A percentile compares a stretch with the other conserved stretches of the same genome.
These are phyloP conservation scores for Coemansia furcata DNA, from an alignment of 192 early-diverging fungal species.

Conservation along the genomic window DNA sequence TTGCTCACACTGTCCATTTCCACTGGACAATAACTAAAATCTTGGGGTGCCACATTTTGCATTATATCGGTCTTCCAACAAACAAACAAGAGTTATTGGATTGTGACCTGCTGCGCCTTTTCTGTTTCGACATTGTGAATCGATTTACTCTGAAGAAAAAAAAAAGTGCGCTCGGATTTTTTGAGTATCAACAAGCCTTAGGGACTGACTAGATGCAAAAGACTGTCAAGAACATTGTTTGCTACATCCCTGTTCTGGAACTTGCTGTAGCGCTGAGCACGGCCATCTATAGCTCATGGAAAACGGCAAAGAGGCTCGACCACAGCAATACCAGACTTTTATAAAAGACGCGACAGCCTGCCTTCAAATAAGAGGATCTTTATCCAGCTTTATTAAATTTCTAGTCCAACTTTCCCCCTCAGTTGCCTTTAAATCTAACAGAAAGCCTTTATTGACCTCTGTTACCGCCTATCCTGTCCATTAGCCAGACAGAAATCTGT, in stretches of 20 bases:
- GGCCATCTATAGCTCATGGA: background rate
- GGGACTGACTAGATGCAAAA: background rate
- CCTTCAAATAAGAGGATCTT: background rate
- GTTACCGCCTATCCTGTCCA: background rate
- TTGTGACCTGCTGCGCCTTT: background rate
- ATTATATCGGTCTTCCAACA: background rate
- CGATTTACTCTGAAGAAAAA: background rate
- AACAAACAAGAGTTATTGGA: background rate
- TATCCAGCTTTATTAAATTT: constrained; percentile 13
- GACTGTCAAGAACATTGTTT: background rate
- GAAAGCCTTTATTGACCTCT: background rate
- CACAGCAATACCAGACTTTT: background rate
- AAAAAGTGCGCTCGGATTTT: background rate
- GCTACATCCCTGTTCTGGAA: background rate
- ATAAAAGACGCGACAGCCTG: background rate
- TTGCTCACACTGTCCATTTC: background rate
- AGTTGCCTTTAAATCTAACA: constrained; percentile 9
- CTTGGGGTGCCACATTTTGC: no score
- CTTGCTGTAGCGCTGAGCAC: background rate
- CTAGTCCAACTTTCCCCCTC: background rate
- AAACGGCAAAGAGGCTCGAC: no score
- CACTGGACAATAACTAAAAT: background rate
- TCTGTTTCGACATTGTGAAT: background rate
- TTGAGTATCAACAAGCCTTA: background rate
- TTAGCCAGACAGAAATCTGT: background rate